Evolutionary conservation across 2,329 filamentous ascomycete genomes (phyloP), one percentile per base, ranked within the genome.

Genomic region (Cadophora sp.): DNA sequence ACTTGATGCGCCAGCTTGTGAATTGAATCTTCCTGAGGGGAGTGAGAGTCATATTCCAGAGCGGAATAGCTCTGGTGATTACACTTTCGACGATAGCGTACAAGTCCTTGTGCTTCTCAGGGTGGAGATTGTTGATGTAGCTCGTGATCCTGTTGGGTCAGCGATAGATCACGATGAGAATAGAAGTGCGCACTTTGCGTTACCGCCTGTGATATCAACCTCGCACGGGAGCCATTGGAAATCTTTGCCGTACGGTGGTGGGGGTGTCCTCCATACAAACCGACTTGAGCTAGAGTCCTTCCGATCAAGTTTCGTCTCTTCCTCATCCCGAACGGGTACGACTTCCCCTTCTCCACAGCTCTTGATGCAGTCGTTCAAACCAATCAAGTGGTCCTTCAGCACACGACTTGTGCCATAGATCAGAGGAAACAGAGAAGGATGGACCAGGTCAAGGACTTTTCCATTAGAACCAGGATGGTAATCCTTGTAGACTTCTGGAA

Each of bases 371-470:
- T 75, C 71, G 3, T 70, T 50, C 4, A 75, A 14, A 9, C 69
- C 67, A 27, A 76, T 61, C 8, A 71, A 43, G 53, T 67, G 64
- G 5, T 77, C 71, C 11, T 70, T 48, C 0, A 87, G 70, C 3
- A 81, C 79, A 3, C 79, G 79, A 1, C 81, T 82, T 16, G 77
- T 76, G 0, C 84, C 85, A 70, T 86, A 88, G 1, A 86, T 74
- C 0, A 91, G 76, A 0, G 89, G 87, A 70, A 83, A 91, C 7
- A 91, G 79, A 0, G 87, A 91, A 0, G 89, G 88, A 70, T 91
- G 84, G 5, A 91, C 82, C 1, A 91, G 78, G 73, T 91, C 84
- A 0, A 89, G 82, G 1, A 91, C 87, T 67, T 82, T 83, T 0
- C 79, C 76, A 39, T 87, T 79, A 0, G 84, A 87, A 2, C 83